Evolutionary conservation across 148 eudicot species (phyloP).

Genomic region (Drosera capensis): DNA sequence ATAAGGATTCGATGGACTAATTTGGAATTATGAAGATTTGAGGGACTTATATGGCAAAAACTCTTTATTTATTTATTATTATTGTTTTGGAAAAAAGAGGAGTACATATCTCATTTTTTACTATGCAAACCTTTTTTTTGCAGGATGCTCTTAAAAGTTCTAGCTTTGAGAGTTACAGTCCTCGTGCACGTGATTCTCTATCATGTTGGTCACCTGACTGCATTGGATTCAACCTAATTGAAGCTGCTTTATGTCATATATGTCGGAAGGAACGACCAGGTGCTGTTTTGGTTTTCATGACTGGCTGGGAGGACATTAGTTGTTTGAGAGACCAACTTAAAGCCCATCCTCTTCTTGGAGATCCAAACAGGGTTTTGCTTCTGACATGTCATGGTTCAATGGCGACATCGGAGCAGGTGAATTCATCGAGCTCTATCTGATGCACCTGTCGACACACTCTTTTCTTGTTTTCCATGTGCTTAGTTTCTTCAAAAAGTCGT

Average conservation of each 20-base stretch:
- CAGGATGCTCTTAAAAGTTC: conserved; percentile 77
- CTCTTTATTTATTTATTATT: too few relatives aligned
- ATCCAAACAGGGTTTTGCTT: conserved; percentile 86
- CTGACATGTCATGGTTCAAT: conserved; percentile 98
- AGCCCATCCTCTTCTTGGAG: conserved; percentile 96
- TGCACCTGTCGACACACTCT: too few relatives aligned
- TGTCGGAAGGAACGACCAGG: conserved; percentile 94
- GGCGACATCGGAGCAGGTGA: conserved; percentile 95
- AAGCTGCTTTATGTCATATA: conserved; percentile 88
- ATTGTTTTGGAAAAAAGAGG: too few relatives aligned
- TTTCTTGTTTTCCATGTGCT: too few relatives aligned
- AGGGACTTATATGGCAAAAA: too few relatives aligned
- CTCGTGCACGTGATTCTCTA: conserved; percentile 87
- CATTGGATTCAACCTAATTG: conserved; percentile 91
- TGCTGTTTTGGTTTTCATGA: conserved; percentile 96
- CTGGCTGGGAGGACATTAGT: conserved; percentile 99
- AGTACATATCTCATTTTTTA: too few relatives aligned
- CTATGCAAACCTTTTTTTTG: too few relatives aligned
- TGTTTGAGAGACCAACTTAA: conserved; percentile 85
- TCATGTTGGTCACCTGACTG: conserved; percentile 84
- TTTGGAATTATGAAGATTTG: too few relatives aligned
- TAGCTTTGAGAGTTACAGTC: conserved; percentile 65
- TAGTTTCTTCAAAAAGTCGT: too few relatives aligned
- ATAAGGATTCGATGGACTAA: too few relatives aligned
- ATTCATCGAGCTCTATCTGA: too few relatives aligned